These are phyloP conservation scores for Castanea crenata DNA, from an alignment of 306 rosid species.

Conservation along the genomic window DNA sequence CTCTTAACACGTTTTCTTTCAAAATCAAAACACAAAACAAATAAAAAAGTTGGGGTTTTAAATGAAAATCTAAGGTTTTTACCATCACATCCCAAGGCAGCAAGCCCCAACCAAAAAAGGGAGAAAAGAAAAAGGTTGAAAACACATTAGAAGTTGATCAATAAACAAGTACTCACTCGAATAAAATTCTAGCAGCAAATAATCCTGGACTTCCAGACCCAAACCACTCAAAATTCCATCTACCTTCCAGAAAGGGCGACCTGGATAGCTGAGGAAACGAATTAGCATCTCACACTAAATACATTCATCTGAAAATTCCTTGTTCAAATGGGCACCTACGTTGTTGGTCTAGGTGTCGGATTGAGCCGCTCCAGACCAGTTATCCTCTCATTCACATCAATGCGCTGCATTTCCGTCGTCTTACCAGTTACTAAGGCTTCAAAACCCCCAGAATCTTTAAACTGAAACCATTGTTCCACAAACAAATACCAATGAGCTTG, in stretches of 20 bases:
- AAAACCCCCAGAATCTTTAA: slow-evolving; percentile 94
- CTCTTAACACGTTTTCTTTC: too few species aligned
- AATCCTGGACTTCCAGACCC: slow-evolving; percentile 78
- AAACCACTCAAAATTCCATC: slow-evolving; percentile 96
- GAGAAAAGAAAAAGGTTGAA: not conserved
- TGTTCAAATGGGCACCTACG: slow-evolving; percentile 46
- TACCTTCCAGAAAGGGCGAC: slow-evolving; percentile 94
- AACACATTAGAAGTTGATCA: slow-evolving; percentile 1
- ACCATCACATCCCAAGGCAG: not conserved
- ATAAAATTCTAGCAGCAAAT: slow-evolving; percentile 60
- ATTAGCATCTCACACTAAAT: slow-evolving; percentile 36
- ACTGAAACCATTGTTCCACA: slow-evolving; percentile 50
- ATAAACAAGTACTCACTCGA: slow-evolving; percentile 62
- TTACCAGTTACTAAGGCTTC: slow-evolving; percentile 84
- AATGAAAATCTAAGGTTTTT: not conserved
- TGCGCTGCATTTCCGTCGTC: slow-evolving; percentile 67
- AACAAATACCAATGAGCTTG: slow-evolving; percentile 21
- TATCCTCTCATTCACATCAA: slow-evolving; percentile 95
- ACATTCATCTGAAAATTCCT: not conserved
- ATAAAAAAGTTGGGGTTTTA: not conserved
- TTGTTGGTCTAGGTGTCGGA: slow-evolving; percentile 95
- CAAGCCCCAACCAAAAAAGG: not conserved
- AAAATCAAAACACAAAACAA: too few species aligned
- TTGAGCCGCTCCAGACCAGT: slow-evolving; percentile 91
- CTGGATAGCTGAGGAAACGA: slow-evolving; percentile 52